phyloP scores from a whole-genome alignment of 2,329 filamentous ascomycete genomes.

The Conoideocrella luteorostrata region DNA sequence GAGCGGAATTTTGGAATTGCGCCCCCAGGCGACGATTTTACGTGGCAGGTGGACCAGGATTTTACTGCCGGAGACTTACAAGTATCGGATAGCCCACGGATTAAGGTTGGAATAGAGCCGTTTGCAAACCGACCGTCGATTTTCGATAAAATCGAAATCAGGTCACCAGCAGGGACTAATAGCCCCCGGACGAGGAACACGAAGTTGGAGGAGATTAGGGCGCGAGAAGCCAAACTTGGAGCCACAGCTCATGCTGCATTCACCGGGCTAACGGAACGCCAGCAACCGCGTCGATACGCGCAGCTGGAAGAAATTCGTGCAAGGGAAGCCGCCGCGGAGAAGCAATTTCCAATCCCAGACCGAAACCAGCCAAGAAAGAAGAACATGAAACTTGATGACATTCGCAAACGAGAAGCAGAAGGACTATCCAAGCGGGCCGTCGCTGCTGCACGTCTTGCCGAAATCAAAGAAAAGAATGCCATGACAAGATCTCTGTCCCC shows the following conservation, averaged over 20 bases:
- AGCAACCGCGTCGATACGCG: slow-evolving; percentile 18
- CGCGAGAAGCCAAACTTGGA: slow-evolving; percentile 32
- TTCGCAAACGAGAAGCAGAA: slow-evolving; percentile 37
- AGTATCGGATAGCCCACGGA: slow-evolving; percentile 49
- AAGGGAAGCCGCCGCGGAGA: slow-evolving; percentile 25
- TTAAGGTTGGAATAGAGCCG: slow-evolving; percentile 30
- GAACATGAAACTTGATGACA: slow-evolving; percentile 45
- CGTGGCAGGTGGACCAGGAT: slow-evolving; percentile 51
- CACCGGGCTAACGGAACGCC: slow-evolving; percentile 6
- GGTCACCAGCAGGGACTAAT: slow-evolving; percentile 20
- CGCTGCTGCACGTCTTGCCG: slow-evolving; percentile 44
- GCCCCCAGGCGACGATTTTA: slow-evolving; percentile 46
- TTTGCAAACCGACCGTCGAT: slow-evolving; percentile 27
- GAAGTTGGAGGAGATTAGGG: slow-evolving; percentile 39
- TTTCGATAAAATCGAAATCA: slow-evolving; percentile 23
- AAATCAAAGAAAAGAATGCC: slow-evolving; percentile 46
- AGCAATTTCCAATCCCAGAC: slow-evolving; percentile 24
- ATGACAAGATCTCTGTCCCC: slow-evolving; percentile 37
- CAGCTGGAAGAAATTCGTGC: slow-evolving; percentile 31
- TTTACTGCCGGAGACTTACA: slow-evolving; percentile 52
- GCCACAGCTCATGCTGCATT: slow-evolving; percentile 16
- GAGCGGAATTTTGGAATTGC: slow-evolving; percentile 4
- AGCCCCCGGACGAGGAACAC: slow-evolving; percentile 31
- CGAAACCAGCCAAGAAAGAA: slow-evolving; percentile 22
- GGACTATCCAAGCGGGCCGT: slow-evolving; percentile 39